phyloP scores from a whole-genome alignment of 202 grass and related monocot genomes.

The Panicum hallii region DNA sequence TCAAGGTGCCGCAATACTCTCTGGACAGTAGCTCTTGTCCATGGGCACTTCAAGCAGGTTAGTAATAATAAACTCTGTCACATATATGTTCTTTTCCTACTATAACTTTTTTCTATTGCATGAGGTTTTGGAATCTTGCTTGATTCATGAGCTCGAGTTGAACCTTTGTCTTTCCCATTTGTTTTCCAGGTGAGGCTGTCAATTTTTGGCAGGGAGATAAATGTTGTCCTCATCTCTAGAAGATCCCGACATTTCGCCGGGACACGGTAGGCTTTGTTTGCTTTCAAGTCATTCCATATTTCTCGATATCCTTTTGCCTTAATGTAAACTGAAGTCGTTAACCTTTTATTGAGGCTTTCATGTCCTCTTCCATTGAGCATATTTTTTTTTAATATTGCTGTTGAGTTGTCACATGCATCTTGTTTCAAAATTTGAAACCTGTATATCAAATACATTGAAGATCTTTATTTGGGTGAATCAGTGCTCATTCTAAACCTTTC shows the following conservation, averaged over 20 bases:
- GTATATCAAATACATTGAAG: neutral
- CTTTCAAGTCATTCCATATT: slow-evolving; percentile 24
- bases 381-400: neutral
- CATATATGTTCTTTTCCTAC: neutral
- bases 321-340: neutral
- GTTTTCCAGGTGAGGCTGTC: slow-evolving; percentile 76
- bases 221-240: slow-evolving; percentile 79
- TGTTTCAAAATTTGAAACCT: neutral
- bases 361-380: slow-evolving; percentile 6
- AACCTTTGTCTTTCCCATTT: slow-evolving; percentile 13
- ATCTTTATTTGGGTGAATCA: slow-evolving; percentile 37
- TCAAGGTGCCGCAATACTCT: slow-evolving; percentile 87
- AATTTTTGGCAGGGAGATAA: slow-evolving; percentile 89
- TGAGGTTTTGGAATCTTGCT: slow-evolving; percentile 9
- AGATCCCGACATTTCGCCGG: slow-evolving; percentile 96
- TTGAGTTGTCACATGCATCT: slow-evolving; percentile 34
- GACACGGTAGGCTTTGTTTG: slow-evolving; percentile 71
- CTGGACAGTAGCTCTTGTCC: slow-evolving; percentile 94
- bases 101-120: neutral
- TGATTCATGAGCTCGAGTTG: neutral
- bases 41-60: slow-evolving; percentile 99
- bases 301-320: slow-evolving; percentile 29
- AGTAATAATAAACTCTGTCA: slow-evolving; percentile 22
- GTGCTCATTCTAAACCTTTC: slow-evolving; percentile 29
- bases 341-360: slow-evolving; percentile 1